Evolutionary conservation across 2,329 filamentous ascomycete genomes (phyloP), one percentile per base, ranked within the genome.

Genomic region (Chaetomium sp.): DNA sequence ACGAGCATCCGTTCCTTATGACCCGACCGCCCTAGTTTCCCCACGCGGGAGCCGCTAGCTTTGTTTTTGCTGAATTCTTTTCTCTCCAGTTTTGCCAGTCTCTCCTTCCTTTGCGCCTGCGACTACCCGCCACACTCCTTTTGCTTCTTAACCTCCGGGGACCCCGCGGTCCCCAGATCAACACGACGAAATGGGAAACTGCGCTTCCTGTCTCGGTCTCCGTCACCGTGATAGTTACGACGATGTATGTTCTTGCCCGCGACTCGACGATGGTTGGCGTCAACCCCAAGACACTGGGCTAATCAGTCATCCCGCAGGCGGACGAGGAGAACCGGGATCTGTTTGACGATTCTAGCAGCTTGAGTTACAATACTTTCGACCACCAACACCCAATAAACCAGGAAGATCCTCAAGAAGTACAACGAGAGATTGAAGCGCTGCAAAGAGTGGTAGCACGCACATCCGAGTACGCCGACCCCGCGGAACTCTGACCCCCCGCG

Each of bases 381-480:
- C 80, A 86, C 43, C 74, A 79, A 54, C 74, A 75, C 41, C 64
- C 80, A 60, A 77, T 75, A 54, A 71, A 74, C 50, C 80, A 81
- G 63, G 77, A 80, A 65, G 82, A 85, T 62, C 80, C 80, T 8
- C 73, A 82, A 57, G 84, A 86, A 67, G 77, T 78, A 33, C 82
- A 85, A 68, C 76, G 81, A 59, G 83, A 86, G 69, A 80, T 77
- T 46, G 84, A 86, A 68, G 82, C 83, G 55, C 69, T 86, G 51
- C 82, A 85, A 67, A 76, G 79, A 61, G 81, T 86, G 4, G 80
- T 86, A 36, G 79, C 80, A 46, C 79, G 79, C 61, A 86, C 83
- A 49, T 84, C 83, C 48, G 81, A 84, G 83, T 86, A 74, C 60
- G 76, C 66, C 47, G 42, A 40, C 35, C 42, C 40, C 52, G 19